Evolutionary conservation across 2,329 filamentous ascomycete genomes (phyloP), one percentile per base, ranked within the genome.

Genomic region (Trichoderma koningiopsis): DNA sequence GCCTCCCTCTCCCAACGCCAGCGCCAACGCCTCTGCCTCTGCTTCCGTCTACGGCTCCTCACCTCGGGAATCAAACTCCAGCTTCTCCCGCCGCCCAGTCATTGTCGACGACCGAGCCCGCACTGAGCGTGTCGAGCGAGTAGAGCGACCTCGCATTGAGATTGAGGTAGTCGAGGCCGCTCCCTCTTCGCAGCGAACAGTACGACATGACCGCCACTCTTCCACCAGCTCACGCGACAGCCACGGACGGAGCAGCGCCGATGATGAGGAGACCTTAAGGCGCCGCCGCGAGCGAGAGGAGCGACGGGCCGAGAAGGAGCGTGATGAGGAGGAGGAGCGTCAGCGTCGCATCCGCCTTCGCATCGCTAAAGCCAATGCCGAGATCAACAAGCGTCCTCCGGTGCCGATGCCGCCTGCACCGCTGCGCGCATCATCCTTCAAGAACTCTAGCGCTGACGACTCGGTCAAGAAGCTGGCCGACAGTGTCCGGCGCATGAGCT

Each of bases 331-430:
- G 24, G 73, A 75, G 60, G 71, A 76, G 6, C 76, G 76, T 40
- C 73, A 75, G 33, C 70, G 72, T 31, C 72, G 70, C 37, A 72
- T 79, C 3, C 75, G 75, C 35, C 71, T 73, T 10, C 78, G 79
- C 72, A 83, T 84, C 67, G 77, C 77, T 10, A 77, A 77, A 68
- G 80, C 81, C 67, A 85, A 85, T 65, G 77, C 78, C 37, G 78
- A 79, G 68, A 85, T 85, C 65, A 76, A 79, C 68, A 77, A 73
- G 70, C 81, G 83, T 11, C 75, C 77, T 22, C 70, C 76, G 7
- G 76, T 79, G 16, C 78, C 78, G 53, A 71, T 74, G 11, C 72
- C 75, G 5, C 71, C 76, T 8, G 35, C 72, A 5, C 73, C 74
- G 8, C 69, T 71, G 47, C 73, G 74, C 65, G 69, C 73, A 49